These are phyloP conservation scores for Diaporthe humulicola DNA, from an alignment of 2,329 filamentous ascomycete species.

Conservation along the genomic window DNA sequence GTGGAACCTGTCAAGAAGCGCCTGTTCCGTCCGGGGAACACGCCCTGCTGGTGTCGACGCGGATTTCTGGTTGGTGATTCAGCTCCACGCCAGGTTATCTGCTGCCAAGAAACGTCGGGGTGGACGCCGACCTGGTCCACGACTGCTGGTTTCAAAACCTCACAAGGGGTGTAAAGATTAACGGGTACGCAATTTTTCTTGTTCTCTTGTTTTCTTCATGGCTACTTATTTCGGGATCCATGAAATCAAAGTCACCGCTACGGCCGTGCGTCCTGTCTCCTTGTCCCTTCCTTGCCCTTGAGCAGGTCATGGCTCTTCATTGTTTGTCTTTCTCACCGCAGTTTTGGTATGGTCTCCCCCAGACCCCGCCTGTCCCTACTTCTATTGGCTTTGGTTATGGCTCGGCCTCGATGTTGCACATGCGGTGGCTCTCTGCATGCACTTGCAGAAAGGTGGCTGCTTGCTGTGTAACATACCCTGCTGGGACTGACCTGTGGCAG, in stretches of 20 bases:
- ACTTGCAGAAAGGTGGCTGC: slow-evolving; percentile 26
- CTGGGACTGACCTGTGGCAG: slow-evolving; percentile 23
- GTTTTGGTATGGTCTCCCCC: background rate
- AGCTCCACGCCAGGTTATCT: slow-evolving; percentile 6
- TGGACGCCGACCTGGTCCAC: slow-evolving; percentile 21
- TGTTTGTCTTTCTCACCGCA: slow-evolving; percentile 13
- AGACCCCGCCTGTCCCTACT: background rate
- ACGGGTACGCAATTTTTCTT: background rate
- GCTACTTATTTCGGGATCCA: background rate
- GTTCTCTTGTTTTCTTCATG: background rate
- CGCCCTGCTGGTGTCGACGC: background rate
- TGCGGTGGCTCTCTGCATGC: slow-evolving; percentile 8
- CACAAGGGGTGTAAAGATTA: background rate
- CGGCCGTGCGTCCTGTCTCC: background rate
- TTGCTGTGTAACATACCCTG: slow-evolving; percentile 31
- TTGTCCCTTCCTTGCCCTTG: background rate
- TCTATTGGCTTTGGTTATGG: slow-evolving; percentile 19
- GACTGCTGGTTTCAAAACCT: slow-evolving; percentile 1
- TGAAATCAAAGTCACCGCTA: background rate
- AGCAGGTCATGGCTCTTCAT: background rate
- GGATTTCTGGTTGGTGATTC: background rate
- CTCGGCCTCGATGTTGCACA: slow-evolving; percentile 1
- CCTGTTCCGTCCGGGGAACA: background rate
- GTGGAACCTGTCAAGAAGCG: slow-evolving; percentile 28
- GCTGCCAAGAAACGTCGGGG: background rate